phyloP scores from a whole-genome alignment of 257 asterid species.

The Ligustrum vulgare region DNA sequence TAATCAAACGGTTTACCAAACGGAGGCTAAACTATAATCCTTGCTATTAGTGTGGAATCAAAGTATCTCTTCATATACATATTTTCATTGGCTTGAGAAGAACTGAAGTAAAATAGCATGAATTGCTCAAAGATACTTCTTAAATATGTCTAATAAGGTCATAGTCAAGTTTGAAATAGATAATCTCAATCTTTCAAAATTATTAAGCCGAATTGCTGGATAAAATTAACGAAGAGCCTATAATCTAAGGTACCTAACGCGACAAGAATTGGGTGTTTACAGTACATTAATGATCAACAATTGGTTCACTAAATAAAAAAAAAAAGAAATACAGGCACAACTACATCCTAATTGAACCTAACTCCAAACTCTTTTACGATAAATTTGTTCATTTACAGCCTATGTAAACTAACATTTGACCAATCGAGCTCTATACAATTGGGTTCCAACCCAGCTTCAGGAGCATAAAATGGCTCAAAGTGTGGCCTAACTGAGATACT shows the following conservation, averaged over 20 bases:
- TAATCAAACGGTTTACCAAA: no score
- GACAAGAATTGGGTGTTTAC: background rate
- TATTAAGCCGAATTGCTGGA: background rate
- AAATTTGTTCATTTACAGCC: background rate
- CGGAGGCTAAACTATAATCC: background rate
- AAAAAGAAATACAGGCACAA: background rate
- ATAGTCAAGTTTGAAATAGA: background rate
- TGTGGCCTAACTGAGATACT: no score
- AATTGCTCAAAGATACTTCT: background rate
- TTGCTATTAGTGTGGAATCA: background rate
- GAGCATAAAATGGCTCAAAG: no score
- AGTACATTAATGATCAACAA: background rate
- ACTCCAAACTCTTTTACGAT: background rate
- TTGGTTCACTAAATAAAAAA: background rate
- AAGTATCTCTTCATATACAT: background rate
- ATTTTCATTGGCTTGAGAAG: no score
- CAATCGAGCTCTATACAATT: background rate
- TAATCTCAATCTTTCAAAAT: background rate
- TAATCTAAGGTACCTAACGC: background rate
- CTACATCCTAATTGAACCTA: background rate
- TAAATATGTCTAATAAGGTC: background rate
- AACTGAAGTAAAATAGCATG: background rate
- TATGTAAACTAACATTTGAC: background rate
- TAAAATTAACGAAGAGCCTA: background rate
- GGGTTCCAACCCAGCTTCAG: background rate